Evolutionary conservation across 225 moss, liverwort and hornwort species (phyloP), one percentile per base, ranked within the genome.

Genomic region (Antitrichia curtipendula): DNA sequence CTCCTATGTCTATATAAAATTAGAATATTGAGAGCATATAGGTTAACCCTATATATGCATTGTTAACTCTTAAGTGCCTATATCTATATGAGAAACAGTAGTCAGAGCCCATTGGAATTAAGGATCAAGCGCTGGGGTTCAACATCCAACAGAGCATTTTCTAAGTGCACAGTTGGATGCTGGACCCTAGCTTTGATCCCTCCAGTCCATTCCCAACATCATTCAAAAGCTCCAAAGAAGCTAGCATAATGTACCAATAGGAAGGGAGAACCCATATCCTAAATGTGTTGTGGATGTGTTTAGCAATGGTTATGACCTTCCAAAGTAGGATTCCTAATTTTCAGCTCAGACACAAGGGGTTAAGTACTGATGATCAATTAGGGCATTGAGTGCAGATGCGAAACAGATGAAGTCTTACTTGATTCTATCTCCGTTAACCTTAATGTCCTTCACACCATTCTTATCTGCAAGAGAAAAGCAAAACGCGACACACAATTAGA

Each of bases 371-470:
- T 71, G 60, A 41, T 13, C 41, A 74, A 81, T 84, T 80, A 86
- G 88, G 87, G 78, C 66, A 90, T 41, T 49, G 63, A 62, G n/a
- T 32, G 61, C 84, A 84, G 64, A 81, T 32, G 78, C 10, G 70
- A n/a, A 86, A 58, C 45, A 86, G 47, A 52, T 80, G 38, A 59
- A 71, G 9, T 85, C 95, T 95, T 90, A 96, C 95, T 94, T 96
- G 83, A 97, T 86, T 89, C 97, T 95, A 66, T 97, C 97, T 41
- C 88, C 91, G 64, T 96, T 95, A 85, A 97, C 90, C 80, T 95
- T 92, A 90, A 97, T 92, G 58, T 95, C 95, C 88, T 98, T 98
- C 60, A 90, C 90, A 53, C 97, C 97, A 82, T 96, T 94, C 84
- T 95, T 96, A 47, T 93, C 96, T 96, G 92, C 76, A 69, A 72